phyloP scores from a whole-genome alignment of 257 asterid genomes.

The Scutellaria minor region DNA sequence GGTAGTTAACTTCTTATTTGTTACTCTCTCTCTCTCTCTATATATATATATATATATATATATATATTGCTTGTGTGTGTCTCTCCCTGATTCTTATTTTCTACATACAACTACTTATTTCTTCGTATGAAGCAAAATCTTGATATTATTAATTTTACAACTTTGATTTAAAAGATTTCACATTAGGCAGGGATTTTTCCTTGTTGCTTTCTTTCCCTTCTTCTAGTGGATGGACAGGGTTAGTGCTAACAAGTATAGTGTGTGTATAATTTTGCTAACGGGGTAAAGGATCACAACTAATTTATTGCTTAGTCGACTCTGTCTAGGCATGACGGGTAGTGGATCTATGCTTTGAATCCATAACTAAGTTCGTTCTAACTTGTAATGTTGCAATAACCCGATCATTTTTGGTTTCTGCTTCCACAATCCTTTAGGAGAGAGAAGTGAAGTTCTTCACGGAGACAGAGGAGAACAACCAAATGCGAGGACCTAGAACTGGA shows the following conservation, averaged over 20 bases:
- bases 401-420: neutral
- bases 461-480: slow-evolving; percentile 93
- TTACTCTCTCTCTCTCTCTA: neutral
- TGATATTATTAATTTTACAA: neutral
- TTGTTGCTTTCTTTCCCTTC: no score
- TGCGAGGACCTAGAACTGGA: slow-evolving; percentile 96
- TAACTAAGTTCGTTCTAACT: neutral
- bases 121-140: neutral
- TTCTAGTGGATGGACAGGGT: no score
- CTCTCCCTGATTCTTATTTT: neutral
- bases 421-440: slow-evolving; percentile 59
- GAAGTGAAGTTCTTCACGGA: slow-evolving; percentile 94
- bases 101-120: neutral
- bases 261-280: no score
- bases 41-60: neutral
- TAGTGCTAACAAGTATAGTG: no score
- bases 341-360: neutral
- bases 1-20: slow-evolving; percentile 50
- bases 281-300: no score
- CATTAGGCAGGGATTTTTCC: neutral
- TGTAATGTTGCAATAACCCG: neutral
- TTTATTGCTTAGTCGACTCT: neutral
- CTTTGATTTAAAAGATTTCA: neutral
- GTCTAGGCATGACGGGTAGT: neutral
- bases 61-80: neutral